A percentile compares a stretch with the other conserved stretches of the same genome.
Conservation (phyloP, 1,139 yeast genomes). For the Zygosaccharomyces pseudobailii region DNA sequence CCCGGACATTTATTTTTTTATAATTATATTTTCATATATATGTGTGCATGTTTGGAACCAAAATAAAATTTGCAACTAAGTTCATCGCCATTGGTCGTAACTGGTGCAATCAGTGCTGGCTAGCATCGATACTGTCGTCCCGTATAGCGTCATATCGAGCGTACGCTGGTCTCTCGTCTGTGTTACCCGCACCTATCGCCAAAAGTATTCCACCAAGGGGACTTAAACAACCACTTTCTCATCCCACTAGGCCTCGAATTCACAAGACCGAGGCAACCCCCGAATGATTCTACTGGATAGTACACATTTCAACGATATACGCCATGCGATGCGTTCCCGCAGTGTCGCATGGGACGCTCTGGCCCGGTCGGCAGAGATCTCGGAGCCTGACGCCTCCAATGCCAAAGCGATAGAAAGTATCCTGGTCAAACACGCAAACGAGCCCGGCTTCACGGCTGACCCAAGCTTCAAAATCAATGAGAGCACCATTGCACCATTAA, state of each 20-base stretch:
- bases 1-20: not conserved
- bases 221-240: not conserved
- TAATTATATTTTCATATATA: not conserved
- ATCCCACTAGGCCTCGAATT: not conserved
- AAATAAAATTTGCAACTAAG: no score
- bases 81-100: no score
- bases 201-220: not conserved
- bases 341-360: constrained; percentile 93
- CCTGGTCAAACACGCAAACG: constrained; percentile 20
- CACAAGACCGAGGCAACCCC: no score
- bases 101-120: no score
- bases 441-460: constrained; percentile 6
- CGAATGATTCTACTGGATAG: constrained; percentile 43
- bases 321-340: constrained; percentile 69
- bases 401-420: constrained; percentile 30
- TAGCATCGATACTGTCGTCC: no score
- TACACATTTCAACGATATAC: constrained; percentile 66
- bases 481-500: constrained; percentile 23
- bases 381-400: constrained; percentile 28
- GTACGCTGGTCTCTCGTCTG: not conserved
- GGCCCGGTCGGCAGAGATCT: constrained; percentile 65
- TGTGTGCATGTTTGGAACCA: not conserved
- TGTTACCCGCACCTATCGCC: not conserved
- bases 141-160: not conserved
- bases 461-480: constrained; percentile 30